Percentiles rank a stretch among this genome's conserved stretches.
Evolutionary conservation across 345 rosid species (phyloP).

Genomic region (Eucalyptus shirleyi): DNA sequence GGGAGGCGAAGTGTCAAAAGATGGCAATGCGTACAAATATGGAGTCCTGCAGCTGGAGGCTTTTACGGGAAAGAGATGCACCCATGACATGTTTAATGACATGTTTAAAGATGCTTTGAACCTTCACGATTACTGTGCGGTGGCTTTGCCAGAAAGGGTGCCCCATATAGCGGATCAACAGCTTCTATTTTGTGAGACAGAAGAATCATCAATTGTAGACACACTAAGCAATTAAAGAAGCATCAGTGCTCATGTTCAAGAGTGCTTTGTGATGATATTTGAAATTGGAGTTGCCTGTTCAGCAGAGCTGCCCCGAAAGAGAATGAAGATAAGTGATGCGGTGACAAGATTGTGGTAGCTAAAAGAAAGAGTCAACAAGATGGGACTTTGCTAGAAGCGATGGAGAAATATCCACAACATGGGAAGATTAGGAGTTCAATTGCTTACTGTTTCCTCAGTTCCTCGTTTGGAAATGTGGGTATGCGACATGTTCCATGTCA

Average conservation of each 20-base stretch:
- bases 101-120: too few species aligned
- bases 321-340: too few species aligned
- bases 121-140: rapidly evolving
- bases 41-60: background rate
- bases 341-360: rapidly evolving
- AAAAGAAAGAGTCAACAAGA: background rate
- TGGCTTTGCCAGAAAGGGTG: too few species aligned
- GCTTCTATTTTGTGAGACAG: too few species aligned
- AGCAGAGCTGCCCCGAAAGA: too few species aligned
- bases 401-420: background rate
- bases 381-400: background rate
- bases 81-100: too few species aligned
- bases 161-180: rapidly evolving
- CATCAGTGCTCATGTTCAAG: too few species aligned
- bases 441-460: background rate
- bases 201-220: too few species aligned
- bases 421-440: background rate
- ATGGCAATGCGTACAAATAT: background rate
- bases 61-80: too few species aligned
- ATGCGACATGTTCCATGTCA: background rate
- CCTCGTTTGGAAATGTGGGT: background rate
- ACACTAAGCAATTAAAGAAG: too few species aligned
- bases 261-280: rapidly evolving
- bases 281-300: too few species aligned
- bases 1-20: rapidly evolving